These are phyloP conservation scores for Obelidium mucronatum DNA, from an alignment of 192 early-diverging fungal genomes.

Conservation along the genomic window DNA sequence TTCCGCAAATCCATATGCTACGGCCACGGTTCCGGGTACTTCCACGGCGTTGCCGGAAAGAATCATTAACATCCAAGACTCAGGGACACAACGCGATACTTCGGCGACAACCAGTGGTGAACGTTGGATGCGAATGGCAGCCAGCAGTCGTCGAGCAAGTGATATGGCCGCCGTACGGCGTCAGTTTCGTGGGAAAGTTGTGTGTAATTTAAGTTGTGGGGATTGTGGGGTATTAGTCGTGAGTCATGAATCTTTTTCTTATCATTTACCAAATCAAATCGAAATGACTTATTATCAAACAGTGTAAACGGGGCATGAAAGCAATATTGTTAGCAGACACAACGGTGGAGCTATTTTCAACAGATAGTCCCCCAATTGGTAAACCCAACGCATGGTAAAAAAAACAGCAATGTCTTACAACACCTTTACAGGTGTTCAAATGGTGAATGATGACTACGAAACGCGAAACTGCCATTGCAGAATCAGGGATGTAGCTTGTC, in stretches of 20 bases:
- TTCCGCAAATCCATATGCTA: neutral
- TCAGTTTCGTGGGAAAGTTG: slow-evolving; percentile 47
- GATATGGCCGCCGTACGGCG: slow-evolving; percentile 33
- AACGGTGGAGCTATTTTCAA: slow-evolving; percentile 71
- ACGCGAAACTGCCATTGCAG: slow-evolving; percentile 76
- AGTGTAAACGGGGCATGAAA: slow-evolving; percentile 76
- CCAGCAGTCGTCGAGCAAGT: slow-evolving; percentile 27
- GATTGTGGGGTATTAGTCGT: slow-evolving; percentile 43
- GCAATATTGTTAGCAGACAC: slow-evolving; percentile 77
- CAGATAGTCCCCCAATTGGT: slow-evolving; percentile 66
- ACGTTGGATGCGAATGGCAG: slow-evolving; percentile 37
- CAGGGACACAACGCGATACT: neutral
- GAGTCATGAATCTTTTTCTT: slow-evolving; percentile 13
- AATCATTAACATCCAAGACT: slow-evolving; percentile 6
- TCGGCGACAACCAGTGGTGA: slow-evolving; percentile 25
- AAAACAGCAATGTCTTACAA: slow-evolving; percentile 1
- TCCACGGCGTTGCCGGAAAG: neutral
- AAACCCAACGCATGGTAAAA: neutral
- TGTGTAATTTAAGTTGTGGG: slow-evolving; percentile 44
- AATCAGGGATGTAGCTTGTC: slow-evolving; percentile 77
- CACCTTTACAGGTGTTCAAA: slow-evolving; percentile 52
- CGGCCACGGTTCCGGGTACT: neutral
- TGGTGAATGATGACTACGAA: slow-evolving; percentile 76
- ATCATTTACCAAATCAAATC: slow-evolving; percentile 32
- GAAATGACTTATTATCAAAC: slow-evolving; percentile 54